Conservation (phyloP, 1,284 basidiomycete genomes). For the Ganoderma lucidum region DNA sequence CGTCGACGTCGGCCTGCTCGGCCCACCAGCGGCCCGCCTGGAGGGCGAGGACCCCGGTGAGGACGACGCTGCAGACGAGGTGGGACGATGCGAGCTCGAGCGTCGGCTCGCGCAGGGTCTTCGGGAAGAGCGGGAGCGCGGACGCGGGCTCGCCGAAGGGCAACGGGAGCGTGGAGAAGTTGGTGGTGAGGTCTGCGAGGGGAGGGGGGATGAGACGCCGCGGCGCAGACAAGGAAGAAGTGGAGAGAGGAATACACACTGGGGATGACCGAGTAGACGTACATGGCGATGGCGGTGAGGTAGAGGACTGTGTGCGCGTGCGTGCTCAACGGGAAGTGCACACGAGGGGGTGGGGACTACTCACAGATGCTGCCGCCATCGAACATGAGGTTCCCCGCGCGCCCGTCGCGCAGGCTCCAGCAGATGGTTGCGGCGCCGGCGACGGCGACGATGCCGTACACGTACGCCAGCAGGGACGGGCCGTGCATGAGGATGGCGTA, state of each 20-base stretch:
- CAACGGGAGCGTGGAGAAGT: slow-evolving; percentile 62
- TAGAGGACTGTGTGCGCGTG: slow-evolving; percentile 66
- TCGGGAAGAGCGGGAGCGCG: slow-evolving; percentile 35
- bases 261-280: slow-evolving; percentile 75
- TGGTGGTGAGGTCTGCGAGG: slow-evolving; percentile 56
- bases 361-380: slow-evolving; percentile 85
- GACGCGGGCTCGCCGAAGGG: slow-evolving; percentile 34
- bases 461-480: slow-evolving; percentile 60
- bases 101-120: slow-evolving; percentile 61
- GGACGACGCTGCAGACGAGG: slow-evolving; percentile 82
- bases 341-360: slow-evolving; percentile 39
- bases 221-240: background rate
- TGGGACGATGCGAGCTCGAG: slow-evolving; percentile 82
- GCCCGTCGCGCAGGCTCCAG: slow-evolving; percentile 78
- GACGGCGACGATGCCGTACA: slow-evolving; percentile 60
- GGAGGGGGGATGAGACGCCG: background rate
- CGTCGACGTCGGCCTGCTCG: slow-evolving; percentile 62
- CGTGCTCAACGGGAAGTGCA: slow-evolving; percentile 11
- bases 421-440: slow-evolving; percentile 72
- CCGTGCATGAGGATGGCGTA: slow-evolving; percentile 77
- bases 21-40: slow-evolving; percentile 86
- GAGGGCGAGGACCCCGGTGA: slow-evolving; percentile 80
- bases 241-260: slow-evolving; percentile 56
- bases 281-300: slow-evolving; percentile 69
- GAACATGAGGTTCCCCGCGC: slow-evolving; percentile 86